phyloP scores from a whole-genome alignment of 257 asterid species.

The Fraxinus anomala region DNA sequence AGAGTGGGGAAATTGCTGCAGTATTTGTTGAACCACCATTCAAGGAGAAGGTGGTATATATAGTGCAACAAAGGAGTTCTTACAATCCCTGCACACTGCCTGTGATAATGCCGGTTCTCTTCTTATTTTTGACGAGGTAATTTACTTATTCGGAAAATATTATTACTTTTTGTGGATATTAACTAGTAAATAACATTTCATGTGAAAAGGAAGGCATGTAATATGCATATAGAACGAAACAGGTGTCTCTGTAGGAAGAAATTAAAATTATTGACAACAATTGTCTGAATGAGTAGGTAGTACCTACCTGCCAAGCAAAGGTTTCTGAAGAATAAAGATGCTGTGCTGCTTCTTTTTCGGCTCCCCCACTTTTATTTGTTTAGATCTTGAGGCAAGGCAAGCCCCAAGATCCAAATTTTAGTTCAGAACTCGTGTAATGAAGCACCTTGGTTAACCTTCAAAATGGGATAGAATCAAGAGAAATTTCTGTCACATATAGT shows the following conservation, averaged over 20 bases:
- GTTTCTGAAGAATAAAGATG: neutral
- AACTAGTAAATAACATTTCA: neutral
- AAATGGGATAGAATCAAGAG: neutral
- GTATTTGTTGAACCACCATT: conserved; percentile 93
- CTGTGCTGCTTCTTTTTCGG: neutral
- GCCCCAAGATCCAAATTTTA: neutral
- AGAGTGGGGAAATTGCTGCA: conserved; percentile 78
- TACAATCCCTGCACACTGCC: conserved; percentile 67
- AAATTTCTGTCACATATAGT: neutral
- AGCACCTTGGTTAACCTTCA: neutral
- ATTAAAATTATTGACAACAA: neutral
- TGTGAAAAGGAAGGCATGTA: neutral
- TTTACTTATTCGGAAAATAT: neutral
- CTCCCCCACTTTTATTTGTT: neutral
- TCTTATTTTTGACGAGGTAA: conserved; percentile 95
- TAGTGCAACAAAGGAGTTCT: conserved; percentile 69
- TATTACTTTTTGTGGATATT: neutral
- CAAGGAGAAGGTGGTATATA: conserved; percentile 99
- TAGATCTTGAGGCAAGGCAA: neutral
- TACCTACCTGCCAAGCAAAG: neutral
- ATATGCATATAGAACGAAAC: conserved; percentile 5
- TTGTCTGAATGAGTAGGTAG: neutral
- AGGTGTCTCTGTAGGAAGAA: neutral
- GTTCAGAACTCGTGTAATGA: neutral
- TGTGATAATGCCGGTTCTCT: conserved; percentile 77